Evolutionary conservation across 108 stramenopile genomes (phyloP).

Genomic region (Mayamaea pseudoterrestris): DNA sequence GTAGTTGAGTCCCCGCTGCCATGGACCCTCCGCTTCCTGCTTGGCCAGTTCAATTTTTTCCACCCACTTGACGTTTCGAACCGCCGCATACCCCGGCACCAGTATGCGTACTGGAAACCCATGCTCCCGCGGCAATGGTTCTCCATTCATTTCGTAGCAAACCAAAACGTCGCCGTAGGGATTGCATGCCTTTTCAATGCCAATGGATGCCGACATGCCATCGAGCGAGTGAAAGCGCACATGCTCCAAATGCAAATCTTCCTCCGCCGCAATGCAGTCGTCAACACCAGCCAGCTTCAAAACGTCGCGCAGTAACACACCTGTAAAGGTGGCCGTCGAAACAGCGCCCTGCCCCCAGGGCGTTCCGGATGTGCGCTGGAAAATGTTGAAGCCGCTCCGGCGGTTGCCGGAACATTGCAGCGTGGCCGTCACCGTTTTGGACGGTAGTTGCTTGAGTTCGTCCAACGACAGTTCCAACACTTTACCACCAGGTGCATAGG

Average conservation of each 20-base stretch:
- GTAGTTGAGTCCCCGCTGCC: conserved; percentile 81
- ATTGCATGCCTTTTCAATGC: conserved; percentile 70
- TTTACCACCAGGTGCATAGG: conserved; percentile 25
- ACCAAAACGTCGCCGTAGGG: conserved; percentile 88
- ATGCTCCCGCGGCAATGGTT: conserved; percentile 85
- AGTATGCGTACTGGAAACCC: conserved; percentile 91
- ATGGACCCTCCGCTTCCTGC: conserved; percentile 62
- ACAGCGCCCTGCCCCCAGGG: conserved; percentile 89
- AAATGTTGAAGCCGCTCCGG: conserved; percentile 70
- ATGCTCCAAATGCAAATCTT: conserved; percentile 34
- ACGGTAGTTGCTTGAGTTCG: conserved; percentile 57
- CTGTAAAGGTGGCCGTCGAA: conserved; percentile 88
- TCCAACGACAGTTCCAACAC: conserved; percentile 34
- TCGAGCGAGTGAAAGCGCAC: conserved; percentile 78
- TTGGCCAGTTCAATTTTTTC: conserved; percentile 46
- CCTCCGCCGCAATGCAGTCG: conserved; percentile 36
- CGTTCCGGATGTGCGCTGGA: conserved; percentile 78
- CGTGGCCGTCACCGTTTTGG: conserved; percentile 61
- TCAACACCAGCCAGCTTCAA: conserved; percentile 55
- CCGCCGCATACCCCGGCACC: conserved; percentile 88
- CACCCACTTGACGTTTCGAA: conserved; percentile 77
- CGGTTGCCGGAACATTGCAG: conserved; percentile 98
- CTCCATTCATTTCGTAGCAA: conserved; percentile 95
- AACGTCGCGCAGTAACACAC: conserved; percentile 79
- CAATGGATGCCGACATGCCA: conserved; percentile 75